Conservation (phyloP, 495 filamentous ascomycete species). For the Hypoxylon trugodes region DNA sequence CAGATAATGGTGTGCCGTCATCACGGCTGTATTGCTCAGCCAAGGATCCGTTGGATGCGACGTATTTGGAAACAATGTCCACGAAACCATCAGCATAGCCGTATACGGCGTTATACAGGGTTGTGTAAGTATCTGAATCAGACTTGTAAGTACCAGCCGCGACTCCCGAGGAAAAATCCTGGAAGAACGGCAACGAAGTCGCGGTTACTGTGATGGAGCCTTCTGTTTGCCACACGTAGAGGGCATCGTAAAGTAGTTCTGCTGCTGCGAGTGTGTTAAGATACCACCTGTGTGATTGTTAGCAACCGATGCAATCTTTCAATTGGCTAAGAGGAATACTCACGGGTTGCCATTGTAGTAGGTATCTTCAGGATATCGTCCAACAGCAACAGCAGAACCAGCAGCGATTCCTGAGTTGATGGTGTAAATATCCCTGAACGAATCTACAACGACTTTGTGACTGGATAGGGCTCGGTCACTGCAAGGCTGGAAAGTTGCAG, state of each 20-base stretch:
- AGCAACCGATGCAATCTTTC: not conserved
- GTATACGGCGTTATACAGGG: constrained; percentile 62
- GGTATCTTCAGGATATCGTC: constrained; percentile 72
- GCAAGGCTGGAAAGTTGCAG: constrained; percentile 69
- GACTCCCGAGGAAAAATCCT: constrained; percentile 57
- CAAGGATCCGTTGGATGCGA: constrained; percentile 60
- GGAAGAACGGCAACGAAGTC: constrained; percentile 66
- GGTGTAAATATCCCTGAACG: constrained; percentile 67
- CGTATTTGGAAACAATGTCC: constrained; percentile 60
- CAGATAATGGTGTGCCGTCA: constrained; percentile 62
- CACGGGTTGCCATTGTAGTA: constrained; percentile 72
- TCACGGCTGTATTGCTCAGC: constrained; percentile 68
- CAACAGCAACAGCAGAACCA: constrained; percentile 67
- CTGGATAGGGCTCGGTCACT: constrained; percentile 68
- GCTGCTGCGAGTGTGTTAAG: constrained; percentile 70
- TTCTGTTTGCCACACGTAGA: constrained; percentile 66
- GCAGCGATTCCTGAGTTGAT: constrained; percentile 61
- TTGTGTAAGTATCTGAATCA: constrained; percentile 55
- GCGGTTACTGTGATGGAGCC: constrained; percentile 62
- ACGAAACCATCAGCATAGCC: constrained; percentile 74
- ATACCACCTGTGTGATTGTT: constrained; percentile 58
- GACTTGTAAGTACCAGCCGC: constrained; percentile 61
- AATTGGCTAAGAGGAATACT: constrained; percentile 1
- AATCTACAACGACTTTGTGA: constrained; percentile 69
- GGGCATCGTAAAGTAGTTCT: constrained; percentile 70